Conservation (phyloP, 768 basidiomycete species). For the Gloeostereum incarnatum region DNA sequence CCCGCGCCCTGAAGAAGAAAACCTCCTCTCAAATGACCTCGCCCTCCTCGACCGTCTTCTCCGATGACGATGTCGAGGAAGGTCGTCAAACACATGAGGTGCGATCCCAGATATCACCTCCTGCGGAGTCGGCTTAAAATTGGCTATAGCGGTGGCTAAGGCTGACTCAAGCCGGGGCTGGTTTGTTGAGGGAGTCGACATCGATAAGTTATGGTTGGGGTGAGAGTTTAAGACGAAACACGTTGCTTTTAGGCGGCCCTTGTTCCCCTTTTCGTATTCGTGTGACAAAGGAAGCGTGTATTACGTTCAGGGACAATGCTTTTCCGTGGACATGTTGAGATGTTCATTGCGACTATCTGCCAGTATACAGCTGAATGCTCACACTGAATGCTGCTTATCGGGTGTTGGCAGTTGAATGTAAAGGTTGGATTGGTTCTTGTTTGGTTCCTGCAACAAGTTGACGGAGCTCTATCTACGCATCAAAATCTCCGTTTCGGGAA, state of each 20-base stretch:
- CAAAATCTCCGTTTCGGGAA: too few relatives aligned
- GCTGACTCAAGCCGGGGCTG: background rate
- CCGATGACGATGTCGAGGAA: conserved; percentile 15
- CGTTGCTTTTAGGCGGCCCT: background rate
- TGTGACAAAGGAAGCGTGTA: background rate
- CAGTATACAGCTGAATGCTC: too few relatives aligned
- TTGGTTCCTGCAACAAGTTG: too few relatives aligned
- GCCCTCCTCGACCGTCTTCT: conserved; percentile 11
- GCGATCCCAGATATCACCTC: conserved; percentile 35
- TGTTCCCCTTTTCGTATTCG: background rate
- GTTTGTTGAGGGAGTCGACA: background rate
- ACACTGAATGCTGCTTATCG: too few relatives aligned
- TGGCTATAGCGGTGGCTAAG: conserved; percentile 22
- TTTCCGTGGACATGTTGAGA: conserved; percentile 21
- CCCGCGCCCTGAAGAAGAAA: too few relatives aligned
- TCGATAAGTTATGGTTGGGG: too few relatives aligned
- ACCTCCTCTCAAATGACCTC: too few relatives aligned
- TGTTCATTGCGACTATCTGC: too few relatives aligned
- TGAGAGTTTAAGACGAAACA: background rate
- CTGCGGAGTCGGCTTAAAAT: conserved; percentile 29
- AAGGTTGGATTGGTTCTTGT: too few relatives aligned
- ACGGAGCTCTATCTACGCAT: too few relatives aligned
- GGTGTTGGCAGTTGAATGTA: too few relatives aligned
- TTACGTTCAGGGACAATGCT: background rate
- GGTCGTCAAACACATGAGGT: conserved; percentile 38